A percentile compares a stretch with the other conserved stretches of the same genome.
phyloP scores from a whole-genome alignment of 1,284 basidiomycete species.

The Moniliophthora roreri region DNA sequence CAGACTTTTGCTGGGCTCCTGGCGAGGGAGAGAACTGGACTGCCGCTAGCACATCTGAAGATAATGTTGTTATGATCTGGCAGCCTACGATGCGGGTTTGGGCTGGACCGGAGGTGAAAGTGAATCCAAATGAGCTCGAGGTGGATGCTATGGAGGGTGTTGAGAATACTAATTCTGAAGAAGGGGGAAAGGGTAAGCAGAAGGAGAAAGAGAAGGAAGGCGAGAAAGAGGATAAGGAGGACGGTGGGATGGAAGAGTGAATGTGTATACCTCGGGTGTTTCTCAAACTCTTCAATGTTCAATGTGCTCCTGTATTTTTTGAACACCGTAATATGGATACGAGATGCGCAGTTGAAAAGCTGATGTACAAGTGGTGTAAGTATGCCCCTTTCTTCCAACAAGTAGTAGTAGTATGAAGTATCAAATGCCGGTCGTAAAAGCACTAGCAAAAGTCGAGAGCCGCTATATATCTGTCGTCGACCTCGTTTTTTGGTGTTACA shows the following conservation, averaged over 20 bases:
- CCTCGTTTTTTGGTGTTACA: constrained; percentile 41
- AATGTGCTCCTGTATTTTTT: too few relatives aligned
- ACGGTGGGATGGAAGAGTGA: constrained; percentile 1
- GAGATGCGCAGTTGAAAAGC: too few relatives aligned
- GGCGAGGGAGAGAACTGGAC: constrained; percentile 78
- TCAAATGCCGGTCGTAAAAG: too few relatives aligned
- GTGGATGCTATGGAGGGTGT: constrained; percentile 74
- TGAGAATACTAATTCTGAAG: constrained; percentile 39
- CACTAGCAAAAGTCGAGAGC: too few relatives aligned
- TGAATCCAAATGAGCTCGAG: constrained; percentile 79
- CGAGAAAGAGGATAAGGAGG: constrained; percentile 13
- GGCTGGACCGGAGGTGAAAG: constrained; percentile 78
- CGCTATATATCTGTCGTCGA: too few relatives aligned
- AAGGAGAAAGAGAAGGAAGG: constrained; percentile 21
- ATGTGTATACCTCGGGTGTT: too few relatives aligned
- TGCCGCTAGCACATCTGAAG: constrained; percentile 76
- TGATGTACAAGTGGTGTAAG: too few relatives aligned
- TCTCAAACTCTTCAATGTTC: too few relatives aligned
- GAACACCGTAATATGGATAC: too few relatives aligned
- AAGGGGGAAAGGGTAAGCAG: constrained; percentile 25
- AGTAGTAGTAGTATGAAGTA: too few relatives aligned
- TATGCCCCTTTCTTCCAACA: too few relatives aligned
- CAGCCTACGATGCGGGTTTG: constrained; percentile 85
- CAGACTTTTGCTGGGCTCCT: constrained; percentile 85
- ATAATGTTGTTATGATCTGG: constrained; percentile 89